Base-by-base conservation (phyloP, 768 basidiomycete species). In the Macrolepiota fuliginosa region DNA sequence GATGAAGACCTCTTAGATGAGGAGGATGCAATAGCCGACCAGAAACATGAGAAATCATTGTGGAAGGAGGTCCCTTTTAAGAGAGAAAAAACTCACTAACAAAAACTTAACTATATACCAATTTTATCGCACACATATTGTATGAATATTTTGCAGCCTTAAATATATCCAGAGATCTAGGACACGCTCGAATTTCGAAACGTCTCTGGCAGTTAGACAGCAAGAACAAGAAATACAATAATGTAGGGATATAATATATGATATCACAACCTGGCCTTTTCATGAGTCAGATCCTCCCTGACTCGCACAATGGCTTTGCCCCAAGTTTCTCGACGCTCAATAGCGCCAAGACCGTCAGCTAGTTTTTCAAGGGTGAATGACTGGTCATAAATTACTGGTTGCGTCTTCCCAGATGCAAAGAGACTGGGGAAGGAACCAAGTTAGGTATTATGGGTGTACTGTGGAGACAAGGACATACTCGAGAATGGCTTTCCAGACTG, bases 241-340 rank as follows among this genome's bases (percentile, higher is more conserved):
- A 45, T 19, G n/a, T 45, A 17, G 13, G 7, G 10, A 6, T n/a
- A 22, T 5, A 45, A 52, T 19, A 49, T 36, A 62, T 9, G 29
- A 35, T 54, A 22, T 69, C 56, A 83, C 45, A 87, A 71, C 68
- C 79, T 88, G 3, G 83, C 74, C 56, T 64, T 76, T 57, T 67
- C 67, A 0, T 40, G 65, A 25, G 54, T 56, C 2, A 68, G 68
- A 11, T 88, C 85, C 27, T 85, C 81, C 56, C 78, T 81, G 52
- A 98, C 72, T 54, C 77, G 80, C 7, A 92, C 83, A 25, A 96
- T 78, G 0, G 81, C 91, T 70, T 98, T 98, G 0, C 96, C 96
- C 92, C 94, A 98, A 4, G 94, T 96, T 74, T 92, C 84, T 64
- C 96, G 79, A 50, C 78, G 79, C 69, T 95, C 94, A 19, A 98